Conservation (phyloP, 192 early-diverging fungal species). For the Allomyces javanicus region DNA sequence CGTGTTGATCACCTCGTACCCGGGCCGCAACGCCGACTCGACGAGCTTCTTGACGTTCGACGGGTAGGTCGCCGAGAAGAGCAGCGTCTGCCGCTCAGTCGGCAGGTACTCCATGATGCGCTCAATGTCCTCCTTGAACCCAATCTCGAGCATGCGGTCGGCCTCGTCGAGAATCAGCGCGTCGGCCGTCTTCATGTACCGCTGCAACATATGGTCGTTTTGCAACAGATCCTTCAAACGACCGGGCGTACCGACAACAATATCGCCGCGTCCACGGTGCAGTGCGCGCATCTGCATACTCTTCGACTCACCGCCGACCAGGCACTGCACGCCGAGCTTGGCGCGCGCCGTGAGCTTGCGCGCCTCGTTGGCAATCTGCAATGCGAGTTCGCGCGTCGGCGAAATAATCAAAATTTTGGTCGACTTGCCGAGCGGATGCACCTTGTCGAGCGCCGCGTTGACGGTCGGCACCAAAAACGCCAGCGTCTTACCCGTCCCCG, state of each 20-base stretch:
- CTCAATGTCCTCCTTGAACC: constrained; percentile 71
- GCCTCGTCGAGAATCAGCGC: constrained; percentile 88
- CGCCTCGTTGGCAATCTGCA: constrained; percentile 65
- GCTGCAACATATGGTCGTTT: constrained; percentile 11
- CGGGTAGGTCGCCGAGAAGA: constrained; percentile 86
- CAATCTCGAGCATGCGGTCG: constrained; percentile 86
- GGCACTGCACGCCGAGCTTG: constrained; percentile 39
- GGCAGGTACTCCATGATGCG: constrained; percentile 41
- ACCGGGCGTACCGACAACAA: constrained; percentile 90
- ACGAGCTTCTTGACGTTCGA: constrained; percentile 47
- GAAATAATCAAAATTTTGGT: constrained; percentile 58
- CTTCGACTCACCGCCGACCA: constrained; percentile 60
- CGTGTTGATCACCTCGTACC: constrained; percentile 56
- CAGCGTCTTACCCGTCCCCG: constrained; percentile 90
- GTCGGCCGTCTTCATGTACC: constrained; percentile 28
- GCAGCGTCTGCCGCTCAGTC: constrained; percentile 56
- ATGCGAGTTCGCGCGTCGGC: constrained; percentile 79
- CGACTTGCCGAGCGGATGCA: constrained; percentile 17
- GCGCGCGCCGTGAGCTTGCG: constrained; percentile 34
- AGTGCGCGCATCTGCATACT: constrained; percentile 27
- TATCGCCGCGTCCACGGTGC: constrained; percentile 38
- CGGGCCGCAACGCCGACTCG: constrained; percentile 32
- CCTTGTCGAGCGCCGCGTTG: constrained; percentile 36
- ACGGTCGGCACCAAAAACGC: constrained; percentile 85
- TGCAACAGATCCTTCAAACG: constrained; percentile 59